A percentile compares a stretch with the other conserved stretches of the same genome.
These are phyloP conservation scores for Dichotomocladium elegans DNA, from an alignment of 371 early-diverging fungal species.

Conservation along the genomic window DNA sequence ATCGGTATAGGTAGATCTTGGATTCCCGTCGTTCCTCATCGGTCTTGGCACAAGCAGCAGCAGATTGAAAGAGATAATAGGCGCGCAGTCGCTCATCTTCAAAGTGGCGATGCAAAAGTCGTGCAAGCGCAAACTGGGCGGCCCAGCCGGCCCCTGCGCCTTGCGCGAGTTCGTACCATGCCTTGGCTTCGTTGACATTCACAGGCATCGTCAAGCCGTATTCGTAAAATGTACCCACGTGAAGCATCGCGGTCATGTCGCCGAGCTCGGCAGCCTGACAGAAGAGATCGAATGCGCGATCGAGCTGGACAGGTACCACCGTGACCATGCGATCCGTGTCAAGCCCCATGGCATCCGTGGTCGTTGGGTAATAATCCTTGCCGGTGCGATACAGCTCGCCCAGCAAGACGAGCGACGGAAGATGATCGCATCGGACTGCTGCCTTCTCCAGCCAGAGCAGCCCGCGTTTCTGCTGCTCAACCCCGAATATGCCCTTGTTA, in stretches of 20 bases:
- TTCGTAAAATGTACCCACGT: constrained; percentile 37
- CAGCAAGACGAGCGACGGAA: constrained; percentile 29
- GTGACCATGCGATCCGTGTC: background rate
- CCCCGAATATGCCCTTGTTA: background rate
- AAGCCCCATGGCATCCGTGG: no score
- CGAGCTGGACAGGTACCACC: constrained; percentile 29
- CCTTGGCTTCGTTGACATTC: constrained; percentile 15
- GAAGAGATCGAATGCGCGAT: constrained; percentile 34
- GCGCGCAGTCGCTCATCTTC: constrained; percentile 8
- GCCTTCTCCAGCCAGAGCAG: constrained; percentile 22
- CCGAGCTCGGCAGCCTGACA: constrained; percentile 30
- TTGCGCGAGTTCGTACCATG: constrained; percentile 31
- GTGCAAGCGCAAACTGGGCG: constrained; percentile 19
- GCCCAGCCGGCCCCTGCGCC: constrained; percentile 8
- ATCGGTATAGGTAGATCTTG: constrained; percentile 32
- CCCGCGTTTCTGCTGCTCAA: constrained; percentile 13
- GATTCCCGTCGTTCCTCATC: background rate
- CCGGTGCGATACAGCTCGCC: constrained; percentile 33
- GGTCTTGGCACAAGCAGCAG: constrained; percentile 3
- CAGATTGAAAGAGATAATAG: constrained; percentile 6
- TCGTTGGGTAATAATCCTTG: constrained; percentile 1
- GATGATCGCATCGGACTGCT: constrained; percentile 14
- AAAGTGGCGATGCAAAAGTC: constrained; percentile 10
- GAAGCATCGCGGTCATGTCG: constrained; percentile 28
- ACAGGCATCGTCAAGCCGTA: constrained; percentile 36